Evolutionary conservation across 1,284 basidiomycete species (phyloP), one percentile per base, ranked within the genome.

Genomic region (Inonotus obliquus): DNA sequence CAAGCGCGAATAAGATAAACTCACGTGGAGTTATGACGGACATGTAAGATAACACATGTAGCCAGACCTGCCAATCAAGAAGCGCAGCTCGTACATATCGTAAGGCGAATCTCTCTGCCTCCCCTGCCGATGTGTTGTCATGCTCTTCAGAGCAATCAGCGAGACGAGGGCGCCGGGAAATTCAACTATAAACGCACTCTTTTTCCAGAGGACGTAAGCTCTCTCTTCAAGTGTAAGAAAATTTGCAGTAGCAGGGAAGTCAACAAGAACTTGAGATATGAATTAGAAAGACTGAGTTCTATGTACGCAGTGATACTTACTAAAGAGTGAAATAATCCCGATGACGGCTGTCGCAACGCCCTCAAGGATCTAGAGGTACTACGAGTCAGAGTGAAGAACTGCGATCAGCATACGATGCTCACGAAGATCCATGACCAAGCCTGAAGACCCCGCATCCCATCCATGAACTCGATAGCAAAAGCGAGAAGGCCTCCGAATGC

Each of bases 31-130:
- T 77, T 51, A 85, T 71, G 49, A 89, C 72, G 0, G 83, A 83
- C 72, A 87, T 78, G 67, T 84, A 87, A 14, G 86, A 76, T 54
- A 85, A 66, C n/a, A 83, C 79, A 58, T 83, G 81, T 2, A 84
- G 55, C 76, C 80, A 85, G 13, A 83, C 70, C 73, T 91, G 87
- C 87, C 87, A 90, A 67, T 88, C 86, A 0, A 67, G 68, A 27
- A 88, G 66, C 0, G 84, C 84, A 21, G 79, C 75, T 69, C 74
- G 71, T 32, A 89, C 67, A 67, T 88, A 83, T 2, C 80, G 73
- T 59, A 76, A 62, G 14, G 78, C 75, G 64, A 86, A 86, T 41
- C 76, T 73, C 60, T 88, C 85, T 61, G 85, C 85, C 67, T 89
- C 87, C 0, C 84, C 85, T 0, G 86, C 85, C 1, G 79, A 79